Evolutionary conservation across 73 alveolate species (phyloP).

Genomic region (Paramecium octaurelia): DNA sequence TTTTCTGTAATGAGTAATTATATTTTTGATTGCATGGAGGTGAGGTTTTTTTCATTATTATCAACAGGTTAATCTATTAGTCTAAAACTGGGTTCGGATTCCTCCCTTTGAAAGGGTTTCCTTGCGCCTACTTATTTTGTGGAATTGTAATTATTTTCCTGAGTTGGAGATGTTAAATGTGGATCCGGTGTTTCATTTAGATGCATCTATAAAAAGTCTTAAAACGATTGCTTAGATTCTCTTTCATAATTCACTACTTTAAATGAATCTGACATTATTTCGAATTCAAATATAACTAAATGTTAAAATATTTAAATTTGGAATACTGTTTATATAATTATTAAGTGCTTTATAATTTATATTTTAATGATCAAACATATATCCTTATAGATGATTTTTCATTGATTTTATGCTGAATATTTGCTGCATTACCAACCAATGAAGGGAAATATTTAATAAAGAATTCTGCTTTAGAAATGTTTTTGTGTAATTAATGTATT

Average conservation of each 20-base stretch:
- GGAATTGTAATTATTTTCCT: neutral
- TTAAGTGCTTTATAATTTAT: neutral
- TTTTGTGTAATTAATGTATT: neutral
- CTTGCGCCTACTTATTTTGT: neutral
- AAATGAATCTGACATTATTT: neutral
- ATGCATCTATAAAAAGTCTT: neutral
- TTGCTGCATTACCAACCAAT: neutral
- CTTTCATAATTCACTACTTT: neutral
- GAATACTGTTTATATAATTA: neutral
- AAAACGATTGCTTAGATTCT: constrained; percentile 7
- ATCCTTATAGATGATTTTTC: neutral
- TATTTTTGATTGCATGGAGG: neutral
- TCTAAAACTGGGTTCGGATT: constrained; percentile 45
- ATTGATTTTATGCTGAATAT: no score
- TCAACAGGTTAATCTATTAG: neutral
- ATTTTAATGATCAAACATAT: neutral
- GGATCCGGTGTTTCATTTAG: neutral
- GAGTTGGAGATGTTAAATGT: neutral
- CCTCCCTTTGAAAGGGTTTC: neutral
- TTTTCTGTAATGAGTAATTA: constrained; percentile 17
- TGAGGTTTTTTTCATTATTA: neutral
- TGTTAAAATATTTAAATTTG: neutral
- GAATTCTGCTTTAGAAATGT: neutral
- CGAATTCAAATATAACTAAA: neutral
- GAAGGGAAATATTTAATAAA: neutral